These are phyloP conservation scores for Erodium moschatum DNA, from an alignment of 441 rosid species.

Conservation along the genomic window DNA sequence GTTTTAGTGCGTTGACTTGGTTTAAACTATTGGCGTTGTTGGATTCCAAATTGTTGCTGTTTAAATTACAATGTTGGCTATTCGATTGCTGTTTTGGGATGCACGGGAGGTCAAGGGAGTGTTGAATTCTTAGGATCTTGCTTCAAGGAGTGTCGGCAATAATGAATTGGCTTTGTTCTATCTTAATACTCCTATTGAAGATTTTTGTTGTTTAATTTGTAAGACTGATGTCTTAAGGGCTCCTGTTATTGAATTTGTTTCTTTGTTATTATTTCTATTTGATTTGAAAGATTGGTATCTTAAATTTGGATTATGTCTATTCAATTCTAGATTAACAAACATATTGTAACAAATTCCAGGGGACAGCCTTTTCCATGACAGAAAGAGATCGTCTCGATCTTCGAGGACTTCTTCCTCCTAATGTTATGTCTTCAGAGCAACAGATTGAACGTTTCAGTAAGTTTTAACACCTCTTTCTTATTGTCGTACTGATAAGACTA, in stretches of 20 bases:
- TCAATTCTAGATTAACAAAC: background rate
- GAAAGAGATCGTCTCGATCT: slow-evolving; percentile 94
- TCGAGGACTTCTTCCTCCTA: slow-evolving; percentile 94
- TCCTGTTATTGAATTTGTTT: background rate
- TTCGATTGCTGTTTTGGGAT: background rate
- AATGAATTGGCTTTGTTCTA: background rate
- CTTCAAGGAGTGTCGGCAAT: background rate
- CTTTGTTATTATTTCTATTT: background rate
- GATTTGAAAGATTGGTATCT: background rate
- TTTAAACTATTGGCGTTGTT: background rate
- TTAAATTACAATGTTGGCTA: background rate
- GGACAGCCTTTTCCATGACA: slow-evolving; percentile 89
- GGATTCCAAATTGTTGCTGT: background rate
- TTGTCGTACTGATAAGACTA: background rate
- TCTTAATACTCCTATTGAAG: background rate
- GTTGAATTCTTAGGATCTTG: background rate
- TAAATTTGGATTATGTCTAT: background rate
- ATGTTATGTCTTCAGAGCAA: slow-evolving; percentile 73
- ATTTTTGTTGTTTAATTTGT: background rate
- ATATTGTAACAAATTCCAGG: slow-evolving; percentile 29
- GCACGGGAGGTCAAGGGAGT: background rate
- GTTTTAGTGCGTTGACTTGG: background rate
- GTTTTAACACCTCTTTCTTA: slow-evolving; percentile 14
- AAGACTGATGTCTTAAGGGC: background rate
- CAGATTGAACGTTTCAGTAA: slow-evolving; percentile 92